phyloP scores from a whole-genome alignment of 2,329 filamentous ascomycete species.

The Ceratocystis colombiana region DNA sequence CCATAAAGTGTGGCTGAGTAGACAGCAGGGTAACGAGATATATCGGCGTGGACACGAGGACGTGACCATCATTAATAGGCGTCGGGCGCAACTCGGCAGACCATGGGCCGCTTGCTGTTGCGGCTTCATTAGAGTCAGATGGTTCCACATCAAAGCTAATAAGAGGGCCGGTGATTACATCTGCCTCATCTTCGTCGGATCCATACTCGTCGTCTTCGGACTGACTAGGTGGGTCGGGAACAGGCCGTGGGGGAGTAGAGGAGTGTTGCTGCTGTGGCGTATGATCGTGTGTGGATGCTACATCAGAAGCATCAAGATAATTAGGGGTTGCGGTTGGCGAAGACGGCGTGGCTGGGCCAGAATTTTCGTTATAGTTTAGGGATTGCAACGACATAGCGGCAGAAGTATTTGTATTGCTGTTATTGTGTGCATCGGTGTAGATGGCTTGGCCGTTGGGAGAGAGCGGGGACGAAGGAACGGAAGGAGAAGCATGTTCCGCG shows the following conservation, averaged over 20 bases:
- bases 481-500: neutral
- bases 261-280: neutral
- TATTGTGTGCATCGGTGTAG: neutral
- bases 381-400: neutral
- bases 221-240: neutral
- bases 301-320: neutral
- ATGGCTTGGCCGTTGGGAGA: neutral
- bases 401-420: neutral
- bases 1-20: slow-evolving; percentile 40
- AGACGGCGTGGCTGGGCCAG: neutral
- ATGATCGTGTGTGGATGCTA: neutral
- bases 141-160: slow-evolving; percentile 54
- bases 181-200: slow-evolving; percentile 48
- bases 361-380: neutral
- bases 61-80: slow-evolving; percentile 31
- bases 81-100: slow-evolving; percentile 50
- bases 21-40: slow-evolving; percentile 44
- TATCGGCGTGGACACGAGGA: slow-evolving; percentile 28
- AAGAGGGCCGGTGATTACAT: slow-evolving; percentile 45
- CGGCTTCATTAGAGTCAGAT: slow-evolving; percentile 42
- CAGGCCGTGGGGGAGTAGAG: neutral
- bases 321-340: neutral
- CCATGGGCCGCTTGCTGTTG: slow-evolving; percentile 41
- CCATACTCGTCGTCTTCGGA: slow-evolving; percentile 42
- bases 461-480: neutral